A percentile compares a stretch with the other conserved stretches of the same genome.
Conservation (phyloP, 192 early-diverging fungal genomes). For the Coemansia sp. region DNA sequence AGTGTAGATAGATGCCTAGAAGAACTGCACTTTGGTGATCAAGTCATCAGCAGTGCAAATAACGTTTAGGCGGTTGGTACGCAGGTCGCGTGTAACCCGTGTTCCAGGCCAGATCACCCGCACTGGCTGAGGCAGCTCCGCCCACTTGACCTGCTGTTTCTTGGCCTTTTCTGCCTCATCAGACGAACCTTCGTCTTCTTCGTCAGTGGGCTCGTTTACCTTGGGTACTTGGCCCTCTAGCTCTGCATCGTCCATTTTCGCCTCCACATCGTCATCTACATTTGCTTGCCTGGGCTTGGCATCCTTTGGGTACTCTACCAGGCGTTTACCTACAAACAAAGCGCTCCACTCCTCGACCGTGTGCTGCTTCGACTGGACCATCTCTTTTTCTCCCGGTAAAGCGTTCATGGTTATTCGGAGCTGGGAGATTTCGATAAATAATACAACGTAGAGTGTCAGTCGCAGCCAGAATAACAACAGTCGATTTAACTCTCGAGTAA, state of each 20-base stretch:
- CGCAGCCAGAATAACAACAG: neutral
- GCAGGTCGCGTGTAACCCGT: constrained; percentile 37
- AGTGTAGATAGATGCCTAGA: constrained; percentile 3
- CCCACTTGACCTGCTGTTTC: constrained; percentile 15
- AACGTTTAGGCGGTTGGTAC: constrained; percentile 29
- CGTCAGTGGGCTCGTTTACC: neutral
- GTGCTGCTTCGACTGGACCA: neutral
- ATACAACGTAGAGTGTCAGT: neutral
- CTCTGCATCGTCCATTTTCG: neutral
- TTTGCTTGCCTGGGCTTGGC: neutral
- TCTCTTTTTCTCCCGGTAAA: neutral
- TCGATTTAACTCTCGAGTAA: neutral
- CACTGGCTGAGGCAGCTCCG: constrained; percentile 24
- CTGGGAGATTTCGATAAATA: constrained; percentile 4
- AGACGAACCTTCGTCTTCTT: neutral
- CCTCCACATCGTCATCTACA: neutral
- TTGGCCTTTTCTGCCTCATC: neutral
- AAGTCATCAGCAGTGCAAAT: constrained; percentile 12
- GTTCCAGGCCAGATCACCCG: constrained; percentile 28
- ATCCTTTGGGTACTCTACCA: constrained; percentile 5
- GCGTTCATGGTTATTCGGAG: neutral
- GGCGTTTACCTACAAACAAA: neutral
- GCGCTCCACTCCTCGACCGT: neutral
- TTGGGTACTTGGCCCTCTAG: neutral
- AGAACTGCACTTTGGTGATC: constrained; percentile 18